Conservation (phyloP, 352 stramenopile species). For the Pythium coloratum region DNA sequence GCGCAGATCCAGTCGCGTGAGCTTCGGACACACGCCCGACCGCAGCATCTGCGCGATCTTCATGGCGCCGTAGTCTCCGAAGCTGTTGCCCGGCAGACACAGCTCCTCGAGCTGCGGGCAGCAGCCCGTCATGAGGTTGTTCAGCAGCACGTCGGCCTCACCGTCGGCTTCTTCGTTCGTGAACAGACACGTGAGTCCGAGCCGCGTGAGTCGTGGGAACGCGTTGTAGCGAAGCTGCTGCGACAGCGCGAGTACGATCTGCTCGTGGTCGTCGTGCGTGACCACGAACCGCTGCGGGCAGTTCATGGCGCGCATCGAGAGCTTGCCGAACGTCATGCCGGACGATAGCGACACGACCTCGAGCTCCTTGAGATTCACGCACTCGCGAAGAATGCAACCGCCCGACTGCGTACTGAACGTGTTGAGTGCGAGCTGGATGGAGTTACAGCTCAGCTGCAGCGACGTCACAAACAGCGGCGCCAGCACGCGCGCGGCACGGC, state of each 20-base stretch:
- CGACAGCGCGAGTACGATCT: constrained; percentile 77
- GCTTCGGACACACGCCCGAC: constrained; percentile 71
- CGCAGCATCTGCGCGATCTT: constrained; percentile 84
- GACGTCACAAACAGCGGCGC: constrained; percentile 67
- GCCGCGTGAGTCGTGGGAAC: constrained; percentile 53
- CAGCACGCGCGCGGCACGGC: constrained; percentile 40
- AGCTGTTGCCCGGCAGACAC: constrained; percentile 81
- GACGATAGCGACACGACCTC: constrained; percentile 82
- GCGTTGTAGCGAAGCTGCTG: constrained; percentile 61
- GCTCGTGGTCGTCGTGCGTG: constrained; percentile 85
- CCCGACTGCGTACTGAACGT: constrained; percentile 26
- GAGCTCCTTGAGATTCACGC: constrained; percentile 62
- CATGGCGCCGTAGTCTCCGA: constrained; percentile 80
- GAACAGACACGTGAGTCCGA: constrained; percentile 81
- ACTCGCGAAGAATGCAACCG: constrained; percentile 56
- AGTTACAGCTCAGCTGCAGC: constrained; percentile 81
- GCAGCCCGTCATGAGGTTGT: constrained; percentile 76
- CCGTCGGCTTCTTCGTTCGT: constrained; percentile 86
- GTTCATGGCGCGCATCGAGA: constrained; percentile 83
- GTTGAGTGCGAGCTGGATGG: constrained; percentile 56
- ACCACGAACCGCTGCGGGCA: constrained; percentile 86
- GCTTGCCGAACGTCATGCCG: constrained; percentile 79
- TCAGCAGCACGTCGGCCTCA: constrained; percentile 78
- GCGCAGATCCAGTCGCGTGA: constrained; percentile 76
- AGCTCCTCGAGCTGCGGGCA: constrained; percentile 79